A percentile compares a stretch with the other conserved stretches of the same genome.
phyloP scores from a whole-genome alignment of 176 grass and related monocot genomes.

The Eleusine indica region DNA sequence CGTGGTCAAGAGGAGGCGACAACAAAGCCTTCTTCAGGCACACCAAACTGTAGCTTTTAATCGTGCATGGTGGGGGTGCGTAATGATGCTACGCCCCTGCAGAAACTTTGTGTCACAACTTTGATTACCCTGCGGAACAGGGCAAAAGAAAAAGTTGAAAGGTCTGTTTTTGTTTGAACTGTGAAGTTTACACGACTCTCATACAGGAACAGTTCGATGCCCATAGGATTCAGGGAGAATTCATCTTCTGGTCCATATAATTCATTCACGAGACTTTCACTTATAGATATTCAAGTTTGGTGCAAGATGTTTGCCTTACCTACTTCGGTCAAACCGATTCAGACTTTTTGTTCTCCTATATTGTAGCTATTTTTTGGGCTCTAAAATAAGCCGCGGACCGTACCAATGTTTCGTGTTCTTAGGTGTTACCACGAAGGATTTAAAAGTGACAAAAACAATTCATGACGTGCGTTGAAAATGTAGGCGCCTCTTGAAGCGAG shows the following conservation, averaged over 20 bases:
- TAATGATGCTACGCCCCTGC: conserved; percentile 30
- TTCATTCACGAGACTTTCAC: neutral
- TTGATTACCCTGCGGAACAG: conserved; percentile 12
- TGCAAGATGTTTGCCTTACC: no score
- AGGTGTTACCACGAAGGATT: neutral
- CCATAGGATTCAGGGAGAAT: neutral
- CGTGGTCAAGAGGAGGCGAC: conserved; percentile 28
- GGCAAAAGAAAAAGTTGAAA: neutral
- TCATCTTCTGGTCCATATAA: neutral
- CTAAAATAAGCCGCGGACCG: neutral
- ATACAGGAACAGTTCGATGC: neutral
- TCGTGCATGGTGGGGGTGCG: conserved; percentile 28
- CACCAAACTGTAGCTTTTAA: conserved; percentile 43
- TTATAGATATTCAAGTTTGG: neutral
- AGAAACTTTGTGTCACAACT: conserved; percentile 6
- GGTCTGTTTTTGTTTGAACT: neutral
- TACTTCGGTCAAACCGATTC: neutral
- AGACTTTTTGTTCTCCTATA: neutral
- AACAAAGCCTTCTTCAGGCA: conserved; percentile 23
- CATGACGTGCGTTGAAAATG: conserved; percentile 27
- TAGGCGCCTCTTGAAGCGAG: neutral
- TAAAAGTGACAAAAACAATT: neutral
- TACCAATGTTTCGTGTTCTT: neutral
- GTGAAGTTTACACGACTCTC: neutral
- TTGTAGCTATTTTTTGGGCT: neutral